Evolutionary conservation across 2,329 filamentous ascomycete species (phyloP), one percentile per base, ranked within the genome.

Genomic region (Arthrobotrys entomopaga): DNA sequence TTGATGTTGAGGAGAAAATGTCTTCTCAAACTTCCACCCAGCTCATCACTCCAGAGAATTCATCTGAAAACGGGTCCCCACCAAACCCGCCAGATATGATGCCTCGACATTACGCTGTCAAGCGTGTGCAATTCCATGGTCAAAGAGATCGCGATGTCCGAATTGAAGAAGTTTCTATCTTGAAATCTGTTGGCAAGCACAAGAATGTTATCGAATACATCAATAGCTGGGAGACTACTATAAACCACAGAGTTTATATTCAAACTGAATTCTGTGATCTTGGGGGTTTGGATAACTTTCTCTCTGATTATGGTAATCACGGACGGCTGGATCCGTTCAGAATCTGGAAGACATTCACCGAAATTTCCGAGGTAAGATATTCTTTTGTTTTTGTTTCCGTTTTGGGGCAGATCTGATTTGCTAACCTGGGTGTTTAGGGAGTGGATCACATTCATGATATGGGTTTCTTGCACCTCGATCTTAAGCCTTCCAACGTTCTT

Each of bases 261-360:
- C 94, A 98, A 83, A 98, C 94, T 0, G 95, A 99, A 80, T 98
- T 90, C 80, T 99, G 95, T 79, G 93, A 97, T 80, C 92, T 97
- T 80, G 95, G 95, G 15, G 96, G 92, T 74, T 84, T 99, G 49
- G 91, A 96, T 80, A 86, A 88, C 15, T 99, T 98, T 80, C 85
- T 99, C 29, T 86, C 88, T n/a, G 87, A 90, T 69, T 88, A 92
- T 73, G 95, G 95, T 22, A 86, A 90, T 75, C 92, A 91, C 80
- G 93, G 92, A 53, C 88, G 94, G 78, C 83, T 99, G 77, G 95
- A 99, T 82, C 95, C 98, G 81, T 99, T 99, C 83, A 88, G 95
- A 75, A 97, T 98, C 81, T 99, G 95, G 92, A 99, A 99, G 84
- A 94, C 98, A 69, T 84, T 98, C 78, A 87, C 97, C 48, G 95